Conservation (phyloP, 805 yeast species). For the Ogataea methanolica region DNA sequence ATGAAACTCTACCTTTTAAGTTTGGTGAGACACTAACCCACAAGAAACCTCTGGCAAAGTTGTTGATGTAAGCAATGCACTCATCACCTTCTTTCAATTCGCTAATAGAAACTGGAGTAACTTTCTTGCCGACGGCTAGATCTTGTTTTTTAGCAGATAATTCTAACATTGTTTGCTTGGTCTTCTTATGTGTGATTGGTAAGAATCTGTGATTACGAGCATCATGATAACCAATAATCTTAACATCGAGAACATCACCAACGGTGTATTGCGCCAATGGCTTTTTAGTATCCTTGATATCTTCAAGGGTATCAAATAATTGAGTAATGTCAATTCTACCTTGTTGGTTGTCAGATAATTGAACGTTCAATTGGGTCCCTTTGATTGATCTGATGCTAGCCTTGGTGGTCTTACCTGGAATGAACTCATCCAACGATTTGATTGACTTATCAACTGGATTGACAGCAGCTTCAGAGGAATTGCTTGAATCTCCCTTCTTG, state of each 20-base stretch:
- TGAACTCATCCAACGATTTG: slow-evolving; percentile 44
- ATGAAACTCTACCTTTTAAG: slow-evolving; percentile 60
- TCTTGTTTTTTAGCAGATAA: slow-evolving; percentile 50
- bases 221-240: slow-evolving; percentile 75
- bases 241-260: slow-evolving; percentile 56
- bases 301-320: slow-evolving; percentile 48
- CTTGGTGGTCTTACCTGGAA: slow-evolving; percentile 56
- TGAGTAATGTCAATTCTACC: slow-evolving; percentile 80
- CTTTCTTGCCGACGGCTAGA: slow-evolving; percentile 17
- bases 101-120: slow-evolving; percentile 32
- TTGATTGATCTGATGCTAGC: slow-evolving; percentile 61
- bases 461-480: slow-evolving; percentile 29
- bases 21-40: slow-evolving; percentile 71
- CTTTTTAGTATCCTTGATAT: slow-evolving; percentile 50
- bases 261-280: slow-evolving; percentile 58
- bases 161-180: slow-evolving; percentile 58
- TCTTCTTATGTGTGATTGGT: slow-evolving; percentile 56
- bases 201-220: slow-evolving; percentile 61
- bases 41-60: slow-evolving; percentile 51
- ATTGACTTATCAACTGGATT: slow-evolving; percentile 61
- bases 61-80: slow-evolving; percentile 61
- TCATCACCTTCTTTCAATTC: slow-evolving; percentile 46
- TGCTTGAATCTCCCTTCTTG: slow-evolving; percentile 30
- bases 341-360: slow-evolving; percentile 68
- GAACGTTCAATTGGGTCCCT: slow-evolving; percentile 69